A percentile compares a stretch with the other conserved stretches of the same genome.
Conservation (phyloP, 2,329 filamentous ascomycete species). For the Orbilia quercus region DNA sequence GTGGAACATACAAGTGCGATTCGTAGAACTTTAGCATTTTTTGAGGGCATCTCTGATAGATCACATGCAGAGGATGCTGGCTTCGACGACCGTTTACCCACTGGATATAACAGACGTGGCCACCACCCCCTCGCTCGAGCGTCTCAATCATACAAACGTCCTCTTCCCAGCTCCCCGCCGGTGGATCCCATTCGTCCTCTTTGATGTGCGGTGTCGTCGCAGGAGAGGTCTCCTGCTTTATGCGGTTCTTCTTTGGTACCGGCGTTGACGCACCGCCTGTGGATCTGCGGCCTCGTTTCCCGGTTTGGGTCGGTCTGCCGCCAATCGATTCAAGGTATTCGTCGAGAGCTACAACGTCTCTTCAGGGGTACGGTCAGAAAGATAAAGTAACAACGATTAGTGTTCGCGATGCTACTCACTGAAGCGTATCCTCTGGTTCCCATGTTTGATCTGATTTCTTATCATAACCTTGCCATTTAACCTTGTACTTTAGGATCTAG, state of each 20-base stretch:
- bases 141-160: slow-evolving; percentile 77
- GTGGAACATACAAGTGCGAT: slow-evolving; percentile 64
- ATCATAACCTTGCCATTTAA: slow-evolving; percentile 85
- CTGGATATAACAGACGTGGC: slow-evolving; percentile 71
- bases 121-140: slow-evolving; percentile 73
- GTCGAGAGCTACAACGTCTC: slow-evolving; percentile 43
- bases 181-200: slow-evolving; percentile 71
- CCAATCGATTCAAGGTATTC: slow-evolving; percentile 73
- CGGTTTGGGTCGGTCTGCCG: slow-evolving; percentile 69
- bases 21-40: slow-evolving; percentile 70
- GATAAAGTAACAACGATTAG: background rate
- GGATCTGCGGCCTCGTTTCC: slow-evolving; percentile 70
- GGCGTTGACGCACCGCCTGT: slow-evolving; percentile 58
- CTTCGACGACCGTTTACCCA: slow-evolving; percentile 74
- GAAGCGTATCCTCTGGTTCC: slow-evolving; percentile 78
- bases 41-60: slow-evolving; percentile 82
- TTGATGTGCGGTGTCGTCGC: slow-evolving; percentile 63
- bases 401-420: slow-evolving; percentile 57
- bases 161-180: slow-evolving; percentile 80
- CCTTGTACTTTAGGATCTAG: slow-evolving; percentile 61
- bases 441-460: slow-evolving; percentile 77
- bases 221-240: slow-evolving; percentile 58
- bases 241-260: slow-evolving; percentile 58
- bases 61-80: slow-evolving; percentile 74
- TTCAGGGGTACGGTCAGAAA: slow-evolving; percentile 13